These are phyloP conservation scores for Omphalotus guepiniiformis DNA, from an alignment of 768 basidiomycete genomes.

Conservation along the genomic window DNA sequence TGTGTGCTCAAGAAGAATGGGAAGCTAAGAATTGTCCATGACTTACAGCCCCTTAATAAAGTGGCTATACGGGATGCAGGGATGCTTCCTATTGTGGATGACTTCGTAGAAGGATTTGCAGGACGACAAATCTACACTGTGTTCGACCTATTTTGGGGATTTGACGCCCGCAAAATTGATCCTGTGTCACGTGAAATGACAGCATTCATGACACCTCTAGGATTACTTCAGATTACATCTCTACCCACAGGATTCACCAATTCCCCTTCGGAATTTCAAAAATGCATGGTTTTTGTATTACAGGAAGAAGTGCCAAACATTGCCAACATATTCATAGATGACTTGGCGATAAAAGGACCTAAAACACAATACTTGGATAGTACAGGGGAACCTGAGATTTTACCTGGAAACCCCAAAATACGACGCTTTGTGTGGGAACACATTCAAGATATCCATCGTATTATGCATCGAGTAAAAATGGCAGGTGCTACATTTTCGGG, in stretches of 20 bases:
- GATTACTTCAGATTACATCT: background rate
- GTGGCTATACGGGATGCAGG: no score
- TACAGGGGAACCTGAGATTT: slow-evolving; percentile 15
- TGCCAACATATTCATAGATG: slow-evolving; percentile 26
- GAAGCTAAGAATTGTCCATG: no score
- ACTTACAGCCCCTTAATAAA: no score
- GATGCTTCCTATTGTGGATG: no score
- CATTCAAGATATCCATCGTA: slow-evolving; percentile 23
- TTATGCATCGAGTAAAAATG: no score
- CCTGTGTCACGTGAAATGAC: slow-evolving; percentile 6
- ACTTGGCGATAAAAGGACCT: slow-evolving; percentile 28
- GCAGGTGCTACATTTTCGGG: slow-evolving; percentile 25
- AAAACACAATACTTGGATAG: slow-evolving; percentile 21
- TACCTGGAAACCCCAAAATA: slow-evolving; percentile 18
- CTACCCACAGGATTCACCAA: slow-evolving; percentile 43
- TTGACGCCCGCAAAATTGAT: background rate
- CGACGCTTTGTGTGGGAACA: slow-evolving; percentile 34
- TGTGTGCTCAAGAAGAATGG: no score
- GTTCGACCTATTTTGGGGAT: no score
- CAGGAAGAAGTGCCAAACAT: slow-evolving; percentile 24
- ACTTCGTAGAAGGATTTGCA: no score
- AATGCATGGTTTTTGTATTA: slow-evolving; percentile 27
- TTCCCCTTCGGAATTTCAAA: slow-evolving; percentile 26
- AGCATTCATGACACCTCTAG: slow-evolving; percentile 1
- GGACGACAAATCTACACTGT: no score